Base-by-base conservation (phyloP, 1,284 basidiomycete species). In the Cutaneotrichosporon sp. region DNA sequence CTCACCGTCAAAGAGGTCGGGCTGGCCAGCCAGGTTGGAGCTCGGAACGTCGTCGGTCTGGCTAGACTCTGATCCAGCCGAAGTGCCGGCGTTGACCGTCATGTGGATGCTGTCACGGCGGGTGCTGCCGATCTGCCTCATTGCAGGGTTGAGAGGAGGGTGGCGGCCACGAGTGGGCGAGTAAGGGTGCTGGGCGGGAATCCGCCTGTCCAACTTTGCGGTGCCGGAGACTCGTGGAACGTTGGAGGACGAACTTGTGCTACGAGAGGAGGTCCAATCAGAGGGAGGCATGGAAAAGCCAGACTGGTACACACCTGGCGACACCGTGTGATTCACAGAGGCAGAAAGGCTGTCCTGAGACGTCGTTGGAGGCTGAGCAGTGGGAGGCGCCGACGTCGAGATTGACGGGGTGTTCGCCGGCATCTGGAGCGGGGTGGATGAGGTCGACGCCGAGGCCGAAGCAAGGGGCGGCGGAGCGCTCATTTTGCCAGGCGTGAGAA, bases 221-320 rank as follows among this genome's bases (percentile, higher is more conserved):
- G 39, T n/a, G 0, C 39, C 35, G 8, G 39, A 20, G 8, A 12
- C 17, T 29, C n/a, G 50, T 22, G 24, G n/a, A n/a, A 14, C 2
- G 38, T 41, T 26, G 38, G 38, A 5, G 10, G 46, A 42, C 14
- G 35, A 44, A 2, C 29, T 20, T 2, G 47, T 31, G 27, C 17
- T 20, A 19, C 17, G 29, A 14, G 43, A 35, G 14, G 43, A 33
- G 11, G 31, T 39, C 49, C 38, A 46, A 9, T 19, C 12, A 24
- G 25, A 4, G 16, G 39, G 20, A 3, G 46, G 45, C 11, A 24
- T n/a, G 5, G 20, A 32, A 17, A 42, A 37, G n/a, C 39, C 52
- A 2, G 32, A 20, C 43, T 54, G 52, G 43, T 64, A 64, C 10
- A 52, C 46, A 2, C 61, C 61, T 2, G 63, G 61, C 10, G 61